Conservation (phyloP, 2,329 filamentous ascomycete genomes). For the Cladophialophora bantiana region DNA sequence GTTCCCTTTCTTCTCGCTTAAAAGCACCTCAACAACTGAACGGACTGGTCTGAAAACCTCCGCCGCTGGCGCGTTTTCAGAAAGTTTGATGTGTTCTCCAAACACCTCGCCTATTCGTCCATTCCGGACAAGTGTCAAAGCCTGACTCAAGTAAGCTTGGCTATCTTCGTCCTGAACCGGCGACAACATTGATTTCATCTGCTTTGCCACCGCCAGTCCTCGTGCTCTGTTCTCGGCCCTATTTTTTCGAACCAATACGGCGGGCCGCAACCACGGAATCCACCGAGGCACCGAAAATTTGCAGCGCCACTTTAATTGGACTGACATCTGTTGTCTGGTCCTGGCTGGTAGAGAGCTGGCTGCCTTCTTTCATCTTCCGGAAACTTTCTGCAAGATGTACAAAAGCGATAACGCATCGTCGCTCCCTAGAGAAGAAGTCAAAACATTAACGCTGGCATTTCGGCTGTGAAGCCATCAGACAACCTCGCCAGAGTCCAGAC, state of each 20-base stretch:
- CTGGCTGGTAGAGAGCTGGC: neutral
- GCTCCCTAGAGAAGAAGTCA: slow-evolving; percentile 17
- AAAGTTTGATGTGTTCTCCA: neutral
- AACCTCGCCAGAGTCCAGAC: slow-evolving; percentile 8
- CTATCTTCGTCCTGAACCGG: neutral
- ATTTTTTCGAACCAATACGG: neutral
- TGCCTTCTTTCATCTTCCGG: neutral
- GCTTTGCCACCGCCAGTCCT: neutral
- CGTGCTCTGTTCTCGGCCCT: slow-evolving; percentile 3
- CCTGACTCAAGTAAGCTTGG: neutral
- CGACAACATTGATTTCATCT: slow-evolving; percentile 2
- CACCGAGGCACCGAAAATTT: neutral
- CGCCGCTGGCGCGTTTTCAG: neutral
- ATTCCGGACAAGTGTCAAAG: neutral
- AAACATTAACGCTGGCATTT: slow-evolving; percentile 18
- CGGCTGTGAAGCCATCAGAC: slow-evolving; percentile 12
- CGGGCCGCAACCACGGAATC: neutral
- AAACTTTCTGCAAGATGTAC: neutral
- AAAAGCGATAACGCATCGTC: slow-evolving; percentile 2
- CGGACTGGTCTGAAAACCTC: neutral
- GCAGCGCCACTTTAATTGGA: neutral
- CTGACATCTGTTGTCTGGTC: neutral
- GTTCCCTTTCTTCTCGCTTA: neutral
- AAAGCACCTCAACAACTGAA: neutral
- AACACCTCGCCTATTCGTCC: neutral